A percentile compares a stretch with the other conserved stretches of the same genome.
Conservation (phyloP, 768 basidiomycete genomes). For the Trametes cinnabarina region DNA sequence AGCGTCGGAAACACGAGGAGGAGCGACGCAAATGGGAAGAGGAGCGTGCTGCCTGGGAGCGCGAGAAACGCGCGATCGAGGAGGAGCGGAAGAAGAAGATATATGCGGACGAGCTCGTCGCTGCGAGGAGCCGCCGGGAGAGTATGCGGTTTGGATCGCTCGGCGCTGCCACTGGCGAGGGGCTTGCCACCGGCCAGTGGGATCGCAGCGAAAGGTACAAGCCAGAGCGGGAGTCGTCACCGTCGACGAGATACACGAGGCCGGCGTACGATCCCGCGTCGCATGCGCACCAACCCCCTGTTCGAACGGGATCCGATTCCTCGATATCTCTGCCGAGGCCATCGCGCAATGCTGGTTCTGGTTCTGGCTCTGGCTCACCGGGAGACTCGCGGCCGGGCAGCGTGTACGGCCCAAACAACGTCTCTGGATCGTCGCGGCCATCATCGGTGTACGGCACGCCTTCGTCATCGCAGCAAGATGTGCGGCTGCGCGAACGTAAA, state of each 20-base stretch:
- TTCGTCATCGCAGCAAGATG: slow-evolving; percentile 45
- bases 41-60: slow-evolving; percentile 46
- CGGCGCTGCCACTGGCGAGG: slow-evolving; percentile 26
- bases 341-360: neutral
- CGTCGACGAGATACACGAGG: slow-evolving; percentile 16
- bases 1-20: slow-evolving; percentile 44
- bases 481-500: slow-evolving; percentile 22
- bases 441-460: slow-evolving; percentile 51
- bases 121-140: slow-evolving; percentile 62
- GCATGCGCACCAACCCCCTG: neutral
- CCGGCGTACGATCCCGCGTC: slow-evolving; percentile 23
- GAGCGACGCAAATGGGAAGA: slow-evolving; percentile 44
- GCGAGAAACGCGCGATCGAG: slow-evolving; percentile 47
- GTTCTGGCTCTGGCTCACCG: slow-evolving; percentile 45
- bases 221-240: slow-evolving; percentile 9
- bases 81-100: slow-evolving; percentile 52
- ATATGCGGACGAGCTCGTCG: slow-evolving; percentile 60
- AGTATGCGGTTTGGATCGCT: slow-evolving; percentile 30
- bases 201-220: slow-evolving; percentile 14
- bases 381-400: slow-evolving; percentile 52
- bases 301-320: slow-evolving; percentile 33
- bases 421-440: slow-evolving; percentile 45
- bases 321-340: slow-evolving; percentile 25
- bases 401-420: slow-evolving; percentile 36
- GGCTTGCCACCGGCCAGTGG: slow-evolving; percentile 20